phyloP scores from a whole-genome alignment of 768 basidiomycete genomes.

The Pleurotus platypus region DNA sequence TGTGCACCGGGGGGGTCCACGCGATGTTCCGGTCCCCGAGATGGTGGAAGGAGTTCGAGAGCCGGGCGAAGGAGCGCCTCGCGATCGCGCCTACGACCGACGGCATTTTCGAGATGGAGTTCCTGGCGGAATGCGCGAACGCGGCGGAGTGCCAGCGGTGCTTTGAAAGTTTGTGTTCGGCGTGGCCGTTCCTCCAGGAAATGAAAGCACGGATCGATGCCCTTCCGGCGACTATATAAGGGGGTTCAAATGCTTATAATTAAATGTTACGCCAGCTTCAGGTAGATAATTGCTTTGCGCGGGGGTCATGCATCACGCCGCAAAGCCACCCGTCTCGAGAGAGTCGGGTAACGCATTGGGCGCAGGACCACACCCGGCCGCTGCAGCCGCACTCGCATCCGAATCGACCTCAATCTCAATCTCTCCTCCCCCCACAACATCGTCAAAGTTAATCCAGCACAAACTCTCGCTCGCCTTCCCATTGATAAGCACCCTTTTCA shows the following conservation, averaged over 20 bases:
- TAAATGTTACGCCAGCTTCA: not conserved
- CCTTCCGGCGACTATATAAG: conserved; percentile 8
- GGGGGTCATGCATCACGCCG: not conserved
- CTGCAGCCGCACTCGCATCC: conserved; percentile 28
- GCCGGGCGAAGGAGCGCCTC: conserved; percentile 41
- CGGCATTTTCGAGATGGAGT: conserved; percentile 32
- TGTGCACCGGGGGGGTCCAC: conserved; percentile 32
- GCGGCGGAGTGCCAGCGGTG: conserved; percentile 41
- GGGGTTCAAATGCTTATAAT: not conserved
- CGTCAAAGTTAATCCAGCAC: conserved; percentile 42
- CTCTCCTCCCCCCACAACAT: conserved; percentile 38
- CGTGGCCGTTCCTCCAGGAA: conserved; percentile 19
- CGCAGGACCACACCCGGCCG: conserved; percentile 34
- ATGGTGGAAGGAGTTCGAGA: conserved; percentile 48
- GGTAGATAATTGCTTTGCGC: not conserved
- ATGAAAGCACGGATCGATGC: conserved; percentile 42
- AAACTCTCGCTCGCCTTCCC: conserved; percentile 30
- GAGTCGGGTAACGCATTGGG: conserved; percentile 33
- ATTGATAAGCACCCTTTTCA: conserved; percentile 41
- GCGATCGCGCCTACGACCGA: conserved; percentile 38
- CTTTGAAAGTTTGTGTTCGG: conserved; percentile 37
- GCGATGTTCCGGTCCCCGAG: conserved; percentile 28
- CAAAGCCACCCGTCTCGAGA: conserved; percentile 36
- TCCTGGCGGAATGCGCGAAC: conserved; percentile 35
- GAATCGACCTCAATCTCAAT: conserved; percentile 41